Base-by-base conservation (phyloP, 2,329 filamentous ascomycete species). In the Leptographium radiaticola region DNA sequence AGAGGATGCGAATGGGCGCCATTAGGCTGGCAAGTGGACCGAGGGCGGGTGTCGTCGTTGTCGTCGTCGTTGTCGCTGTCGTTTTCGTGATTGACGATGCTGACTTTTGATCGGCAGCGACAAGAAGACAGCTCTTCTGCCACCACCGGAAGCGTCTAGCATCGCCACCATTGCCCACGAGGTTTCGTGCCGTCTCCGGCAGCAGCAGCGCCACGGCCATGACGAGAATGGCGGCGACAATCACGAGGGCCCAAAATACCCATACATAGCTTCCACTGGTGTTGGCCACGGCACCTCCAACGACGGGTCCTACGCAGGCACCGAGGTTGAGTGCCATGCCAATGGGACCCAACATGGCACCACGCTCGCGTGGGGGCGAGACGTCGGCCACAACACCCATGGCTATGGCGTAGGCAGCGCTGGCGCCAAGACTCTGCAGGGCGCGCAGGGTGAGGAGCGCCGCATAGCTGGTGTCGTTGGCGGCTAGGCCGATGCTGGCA, bases 291-390 rank as follows among this genome's bases (percentile, higher is more conserved):
- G 6, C 38, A 16, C 38, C 56, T 6, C 54, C 54, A 10, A 59
- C 53, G n/a, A 57, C 47, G 1, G 57, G 57, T 6, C 53, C 56
- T 4, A 57, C 53, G 20, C 47, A 54, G 7, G 57, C 55, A 1
- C 72, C 73, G 20, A 83, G 61, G 2, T 79, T 76, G 20, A 74
- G 67, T 15, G 74, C 78, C 12, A 71, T 71, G 36, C 74, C 75
- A 43, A 79, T 76, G 58, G 80, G 76, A 40, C 77, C 83, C 67
- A 88, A 80, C 60, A 84, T 87, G 44, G 72, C 75, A 1, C 86
- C 86, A 57, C 86, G 71, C 63, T 89, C 82, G 0, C 76, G 73
- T 30, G 75, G 78, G 0, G 80, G 79, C 0, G 80, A 75, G 8
- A 87, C 73, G 60, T 89, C 86, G 0, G 82, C 80, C 9, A 88